Percentiles rank a stretch among this genome's conserved stretches.
phyloP scores from a whole-genome alignment of 352 stramenopile species.

The Globisporangium paddicum region DNA sequence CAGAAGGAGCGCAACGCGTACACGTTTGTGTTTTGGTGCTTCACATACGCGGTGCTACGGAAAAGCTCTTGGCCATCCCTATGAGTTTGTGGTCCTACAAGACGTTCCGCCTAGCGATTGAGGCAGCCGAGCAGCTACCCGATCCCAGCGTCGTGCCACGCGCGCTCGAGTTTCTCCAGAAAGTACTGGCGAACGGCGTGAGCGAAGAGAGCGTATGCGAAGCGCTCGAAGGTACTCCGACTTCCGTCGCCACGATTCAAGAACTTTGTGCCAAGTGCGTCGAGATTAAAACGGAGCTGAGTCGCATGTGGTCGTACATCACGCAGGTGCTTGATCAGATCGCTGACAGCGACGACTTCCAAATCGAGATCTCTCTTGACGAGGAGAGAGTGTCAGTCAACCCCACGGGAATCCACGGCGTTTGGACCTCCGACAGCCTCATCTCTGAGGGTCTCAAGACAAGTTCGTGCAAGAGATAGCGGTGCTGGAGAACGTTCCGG shows the following conservation, averaged over 20 bases:
- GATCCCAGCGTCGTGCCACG: background rate
- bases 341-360: background rate
- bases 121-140: background rate
- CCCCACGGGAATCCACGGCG: slow-evolving; percentile 1
- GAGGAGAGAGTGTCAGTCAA: background rate
- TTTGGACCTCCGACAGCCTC: slow-evolving; percentile 28
- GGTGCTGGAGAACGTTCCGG: slow-evolving; percentile 29
- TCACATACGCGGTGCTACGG: slow-evolving; percentile 1
- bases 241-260: background rate
- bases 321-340: background rate
- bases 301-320: background rate
- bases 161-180: background rate
- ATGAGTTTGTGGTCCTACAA: background rate
- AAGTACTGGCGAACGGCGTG: background rate
- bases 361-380: background rate
- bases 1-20: slow-evolving; percentile 6
- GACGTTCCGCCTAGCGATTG: background rate
- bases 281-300: background rate
- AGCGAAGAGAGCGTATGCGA: background rate
- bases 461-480: slow-evolving; percentile 23
- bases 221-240: background rate
- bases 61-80: background rate
- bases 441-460: slow-evolving; percentile 19
- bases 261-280: background rate
- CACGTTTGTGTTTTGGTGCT: background rate